Evolutionary conservation across 768 basidiomycete species (phyloP).

Genomic region (Pulveroboletus frians): DNA sequence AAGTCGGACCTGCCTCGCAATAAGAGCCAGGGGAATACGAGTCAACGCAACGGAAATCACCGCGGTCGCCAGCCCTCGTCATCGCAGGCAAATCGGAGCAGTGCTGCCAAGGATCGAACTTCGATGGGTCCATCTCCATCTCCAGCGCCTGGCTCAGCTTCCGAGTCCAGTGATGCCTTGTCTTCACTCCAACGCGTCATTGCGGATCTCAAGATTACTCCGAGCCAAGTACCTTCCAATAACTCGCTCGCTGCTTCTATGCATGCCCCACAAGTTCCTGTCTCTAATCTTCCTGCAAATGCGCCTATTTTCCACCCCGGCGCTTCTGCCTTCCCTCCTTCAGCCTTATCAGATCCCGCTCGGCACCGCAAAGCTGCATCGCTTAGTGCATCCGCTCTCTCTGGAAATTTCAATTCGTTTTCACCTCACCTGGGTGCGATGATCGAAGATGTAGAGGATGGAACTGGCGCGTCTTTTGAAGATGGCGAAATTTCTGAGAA

Average conservation of each 20-base stretch:
- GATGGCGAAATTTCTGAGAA: conserved; percentile 75
- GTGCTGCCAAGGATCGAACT: conserved; percentile 42
- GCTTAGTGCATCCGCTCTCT: conserved; percentile 53
- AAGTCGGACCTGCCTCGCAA: conserved; percentile 49
- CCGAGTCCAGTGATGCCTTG: conserved; percentile 73
- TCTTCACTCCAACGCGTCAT: conserved; percentile 91
- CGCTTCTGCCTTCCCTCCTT: conserved; percentile 48
- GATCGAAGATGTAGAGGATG: conserved; percentile 78
- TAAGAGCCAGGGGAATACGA: conserved; percentile 47
- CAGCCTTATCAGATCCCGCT: conserved; percentile 40
- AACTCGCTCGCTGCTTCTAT: conserved; percentile 40
- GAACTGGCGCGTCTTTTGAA: conserved; percentile 46
- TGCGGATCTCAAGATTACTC: conserved; percentile 83
- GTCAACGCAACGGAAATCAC: conserved; percentile 43
- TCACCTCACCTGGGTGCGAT: conserved; percentile 79
- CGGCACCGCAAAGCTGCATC: conserved; percentile 83
- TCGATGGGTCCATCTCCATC: conserved; percentile 36
- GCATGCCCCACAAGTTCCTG: conserved; percentile 40
- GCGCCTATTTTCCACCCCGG: conserved; percentile 76
- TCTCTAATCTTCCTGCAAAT: conserved; percentile 55
- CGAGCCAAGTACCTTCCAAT: conserved; percentile 39
- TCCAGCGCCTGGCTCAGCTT: conserved; percentile 46
- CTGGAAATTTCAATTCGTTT: conserved; percentile 62
- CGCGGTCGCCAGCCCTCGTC: conserved; percentile 56
- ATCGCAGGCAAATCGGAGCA: conserved; percentile 53